phyloP scores from a whole-genome alignment of 805 yeast genomes.

The Metschnikowia santaceciliae region DNA sequence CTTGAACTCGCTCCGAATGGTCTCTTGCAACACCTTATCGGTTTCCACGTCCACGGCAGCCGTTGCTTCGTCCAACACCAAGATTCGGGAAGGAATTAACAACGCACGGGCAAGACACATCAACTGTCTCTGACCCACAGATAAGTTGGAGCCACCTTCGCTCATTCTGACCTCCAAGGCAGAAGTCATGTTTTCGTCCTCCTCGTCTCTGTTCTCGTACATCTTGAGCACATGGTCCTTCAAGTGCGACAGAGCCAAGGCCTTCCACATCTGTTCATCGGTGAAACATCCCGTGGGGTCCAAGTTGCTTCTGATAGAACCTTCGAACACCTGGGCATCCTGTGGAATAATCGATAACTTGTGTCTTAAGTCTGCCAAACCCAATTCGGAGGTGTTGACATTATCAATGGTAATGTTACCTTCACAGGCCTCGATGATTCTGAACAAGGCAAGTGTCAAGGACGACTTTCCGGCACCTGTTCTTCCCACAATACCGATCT shows the following conservation, averaged over 20 bases:
- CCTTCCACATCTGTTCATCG: conserved; percentile 40
- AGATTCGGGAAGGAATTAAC: conserved; percentile 52
- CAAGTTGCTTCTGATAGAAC: conserved; percentile 37
- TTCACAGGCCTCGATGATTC: conserved; percentile 38
- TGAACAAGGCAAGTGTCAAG: conserved; percentile 40
- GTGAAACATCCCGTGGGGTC: conserved; percentile 36
- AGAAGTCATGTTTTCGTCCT: conserved; percentile 17
- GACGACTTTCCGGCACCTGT: conserved; percentile 48
- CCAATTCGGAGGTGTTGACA: conserved; percentile 32
- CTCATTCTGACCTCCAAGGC: conserved; percentile 33
- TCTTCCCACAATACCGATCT: conserved; percentile 44
- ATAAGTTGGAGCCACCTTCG: conserved; percentile 48
- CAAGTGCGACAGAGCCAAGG: conserved; percentile 41
- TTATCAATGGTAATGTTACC: conserved; percentile 37
- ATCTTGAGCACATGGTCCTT: conserved; percentile 38
- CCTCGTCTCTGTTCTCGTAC: conserved; percentile 30
- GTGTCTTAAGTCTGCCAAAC: conserved; percentile 41
- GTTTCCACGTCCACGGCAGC: conserved; percentile 89
- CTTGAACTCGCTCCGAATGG: conserved; percentile 69
- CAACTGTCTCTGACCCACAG: conserved; percentile 52
- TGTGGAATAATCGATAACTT: conserved; percentile 43
- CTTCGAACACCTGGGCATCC: conserved; percentile 45
- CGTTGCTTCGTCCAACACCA: conserved; percentile 81
- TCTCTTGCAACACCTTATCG: conserved; percentile 70
- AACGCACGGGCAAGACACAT: conserved; percentile 81